A percentile compares a stretch with the other conserved stretches of the same genome.
Conservation (phyloP, 83 land plant genomes). For the Larix sibirica region DNA sequence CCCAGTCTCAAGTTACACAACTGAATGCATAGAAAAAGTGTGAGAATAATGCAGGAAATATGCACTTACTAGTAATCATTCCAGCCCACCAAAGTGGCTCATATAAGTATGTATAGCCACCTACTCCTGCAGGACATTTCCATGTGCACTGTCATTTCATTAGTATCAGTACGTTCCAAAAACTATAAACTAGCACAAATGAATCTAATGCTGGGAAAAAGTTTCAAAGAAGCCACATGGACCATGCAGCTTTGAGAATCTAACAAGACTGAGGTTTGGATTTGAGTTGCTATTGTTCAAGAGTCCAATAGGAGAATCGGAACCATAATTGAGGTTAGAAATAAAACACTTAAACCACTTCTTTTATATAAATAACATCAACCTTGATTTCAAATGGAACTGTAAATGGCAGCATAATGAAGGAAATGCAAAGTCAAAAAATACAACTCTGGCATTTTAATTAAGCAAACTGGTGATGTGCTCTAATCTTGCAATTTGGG, state of each 20-base stretch:
- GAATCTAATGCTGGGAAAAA: neutral
- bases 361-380: neutral
- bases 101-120: constrained; percentile 66
- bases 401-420: neutral
- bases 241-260: neutral
- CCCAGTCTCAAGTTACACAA: neutral
- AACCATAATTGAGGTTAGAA: neutral
- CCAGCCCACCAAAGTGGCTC: constrained; percentile 78
- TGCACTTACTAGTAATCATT: constrained; percentile 68
- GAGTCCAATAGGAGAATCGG: neutral
- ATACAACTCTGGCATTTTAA: neutral
- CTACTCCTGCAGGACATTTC: constrained; percentile 34
- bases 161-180: too few relatives aligned
- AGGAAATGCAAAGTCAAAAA: neutral
- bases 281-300: neutral
- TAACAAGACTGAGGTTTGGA: neutral
- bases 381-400: neutral
- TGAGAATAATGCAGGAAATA: neutral
- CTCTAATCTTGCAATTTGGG: neutral
- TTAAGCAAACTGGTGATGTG: neutral
- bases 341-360: neutral
- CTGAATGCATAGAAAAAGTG: neutral
- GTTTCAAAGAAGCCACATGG: neutral
- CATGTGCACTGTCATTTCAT: neutral
- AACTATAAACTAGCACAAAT: neutral